phyloP scores from a whole-genome alignment of 345 rosid genomes.

The Linum trigynum region DNA sequence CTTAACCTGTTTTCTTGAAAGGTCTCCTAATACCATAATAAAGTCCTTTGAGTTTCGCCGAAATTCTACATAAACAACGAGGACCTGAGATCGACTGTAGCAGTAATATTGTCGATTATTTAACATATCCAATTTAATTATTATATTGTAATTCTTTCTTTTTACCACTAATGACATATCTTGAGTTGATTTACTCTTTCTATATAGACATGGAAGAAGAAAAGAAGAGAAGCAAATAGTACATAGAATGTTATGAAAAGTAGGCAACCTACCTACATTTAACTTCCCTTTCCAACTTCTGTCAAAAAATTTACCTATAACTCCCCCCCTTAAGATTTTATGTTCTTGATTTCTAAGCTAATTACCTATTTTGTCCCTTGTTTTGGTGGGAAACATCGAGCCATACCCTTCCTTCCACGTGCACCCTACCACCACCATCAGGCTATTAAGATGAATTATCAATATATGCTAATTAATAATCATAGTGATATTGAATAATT shows the following conservation, averaged over 20 bases:
- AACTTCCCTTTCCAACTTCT: slow-evolving; percentile 22
- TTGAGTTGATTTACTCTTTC: neutral
- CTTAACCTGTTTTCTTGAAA: too few species aligned
- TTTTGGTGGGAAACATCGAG: slow-evolving; percentile 1
- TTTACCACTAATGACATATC: too few species aligned
- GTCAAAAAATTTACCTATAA: neutral
- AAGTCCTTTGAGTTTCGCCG: too few species aligned
- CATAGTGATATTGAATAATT: neutral
- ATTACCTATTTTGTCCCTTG: slow-evolving; percentile 1
- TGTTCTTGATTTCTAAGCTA: neutral
- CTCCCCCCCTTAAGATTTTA: neutral
- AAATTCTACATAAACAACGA: too few species aligned
- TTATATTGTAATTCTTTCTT: too few species aligned
- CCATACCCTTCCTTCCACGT: neutral
- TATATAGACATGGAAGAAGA: neutral
- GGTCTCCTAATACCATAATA: too few species aligned
- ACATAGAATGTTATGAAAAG: slow-evolving; percentile 13
- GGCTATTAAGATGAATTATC: neutral
- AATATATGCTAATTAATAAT: neutral
- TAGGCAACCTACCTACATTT: slow-evolving; percentile 37
- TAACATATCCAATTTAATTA: too few species aligned
- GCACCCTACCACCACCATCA: neutral
- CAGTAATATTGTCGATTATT: too few species aligned
- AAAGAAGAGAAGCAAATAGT: neutral
- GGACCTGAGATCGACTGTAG: too few species aligned